Conservation (phyloP, 345 rosid genomes). For the Raphanus raphanistrum region DNA sequence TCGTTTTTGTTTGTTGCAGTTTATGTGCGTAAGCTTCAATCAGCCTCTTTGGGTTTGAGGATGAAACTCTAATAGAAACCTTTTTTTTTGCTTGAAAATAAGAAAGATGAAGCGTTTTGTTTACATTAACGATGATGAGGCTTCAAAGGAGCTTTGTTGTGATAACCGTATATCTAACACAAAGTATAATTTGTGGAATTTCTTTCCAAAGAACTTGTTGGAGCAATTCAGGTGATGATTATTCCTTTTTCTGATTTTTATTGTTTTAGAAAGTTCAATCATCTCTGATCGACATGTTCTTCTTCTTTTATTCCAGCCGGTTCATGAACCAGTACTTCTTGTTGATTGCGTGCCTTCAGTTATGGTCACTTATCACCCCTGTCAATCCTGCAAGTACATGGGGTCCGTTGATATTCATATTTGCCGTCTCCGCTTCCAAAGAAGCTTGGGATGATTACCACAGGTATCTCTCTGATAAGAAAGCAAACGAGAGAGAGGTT, state of each 20-base stretch:
- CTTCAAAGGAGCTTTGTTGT: constrained; percentile 66
- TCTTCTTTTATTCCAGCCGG: constrained; percentile 65
- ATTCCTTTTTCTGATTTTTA: not conserved
- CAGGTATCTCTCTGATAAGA: constrained; percentile 89
- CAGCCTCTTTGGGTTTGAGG: constrained; percentile 18
- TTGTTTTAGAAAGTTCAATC: not conserved
- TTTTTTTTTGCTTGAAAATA: not conserved
- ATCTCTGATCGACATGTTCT: constrained; percentile 3
- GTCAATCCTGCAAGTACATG: constrained; percentile 99
- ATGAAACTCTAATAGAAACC: constrained; percentile 32
- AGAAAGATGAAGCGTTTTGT: constrained; percentile 82
- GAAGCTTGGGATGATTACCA: constrained; percentile 99
- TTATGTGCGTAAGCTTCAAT: not conserved
- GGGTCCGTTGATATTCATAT: constrained; percentile 95
- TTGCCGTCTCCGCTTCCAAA: constrained; percentile 93
- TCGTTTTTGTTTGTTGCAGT: not conserved
- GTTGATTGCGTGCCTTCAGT: constrained; percentile 99
- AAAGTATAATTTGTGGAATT: constrained; percentile 82
- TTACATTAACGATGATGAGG: constrained; percentile 79
- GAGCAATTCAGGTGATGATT: constrained; percentile 87
- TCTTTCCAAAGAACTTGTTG: constrained; percentile 86
- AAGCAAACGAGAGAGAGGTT: constrained; percentile 93
- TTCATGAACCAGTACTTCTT: constrained; percentile 98
- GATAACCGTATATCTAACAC: constrained; percentile 89
- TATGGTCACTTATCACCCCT: constrained; percentile 98